These are phyloP conservation scores for Phtheirospermum japonicum DNA, from an alignment of 257 asterid species.

Conservation along the genomic window DNA sequence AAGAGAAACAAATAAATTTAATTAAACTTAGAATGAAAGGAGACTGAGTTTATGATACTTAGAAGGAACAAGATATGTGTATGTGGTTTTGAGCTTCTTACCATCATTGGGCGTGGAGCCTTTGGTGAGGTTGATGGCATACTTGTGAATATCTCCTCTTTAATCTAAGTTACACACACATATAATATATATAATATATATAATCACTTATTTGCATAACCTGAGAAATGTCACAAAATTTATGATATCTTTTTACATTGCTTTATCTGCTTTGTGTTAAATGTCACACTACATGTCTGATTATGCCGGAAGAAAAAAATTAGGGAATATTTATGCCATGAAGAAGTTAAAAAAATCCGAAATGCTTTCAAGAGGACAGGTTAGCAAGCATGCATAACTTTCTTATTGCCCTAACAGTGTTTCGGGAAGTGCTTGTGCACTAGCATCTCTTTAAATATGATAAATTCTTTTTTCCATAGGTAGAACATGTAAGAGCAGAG, in stretches of 20 bases:
- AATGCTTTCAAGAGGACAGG: slow-evolving; percentile 99
- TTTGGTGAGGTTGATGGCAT: slow-evolving; percentile 79
- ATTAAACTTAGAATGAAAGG: slow-evolving; percentile 89
- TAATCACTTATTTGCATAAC: no score
- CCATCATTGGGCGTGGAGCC: slow-evolving; percentile 97
- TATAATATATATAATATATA: not conserved
- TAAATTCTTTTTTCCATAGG: no score
- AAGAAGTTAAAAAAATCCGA: slow-evolving; percentile 96
- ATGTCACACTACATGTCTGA: slow-evolving; percentile 59
- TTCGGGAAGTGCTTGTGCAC: no score
- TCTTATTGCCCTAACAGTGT: no score
- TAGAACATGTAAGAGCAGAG: no score
- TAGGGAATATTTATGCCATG: slow-evolving; percentile 97
- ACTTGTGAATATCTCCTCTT: slow-evolving; percentile 21
- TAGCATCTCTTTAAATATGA: no score
- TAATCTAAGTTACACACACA: no score
- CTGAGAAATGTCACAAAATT: not conserved
- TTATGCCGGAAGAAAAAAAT: slow-evolving; percentile 88
- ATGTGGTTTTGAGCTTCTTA: slow-evolving; percentile 95
- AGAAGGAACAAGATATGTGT: slow-evolving; percentile 93
- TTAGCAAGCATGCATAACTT: slow-evolving; percentile 27
- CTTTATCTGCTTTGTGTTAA: slow-evolving; percentile 19
- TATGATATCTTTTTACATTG: not conserved
- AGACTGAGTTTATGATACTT: slow-evolving; percentile 90
- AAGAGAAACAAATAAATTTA: no score